Percentiles rank a stretch among this genome's conserved stretches.
phyloP scores from a whole-genome alignment of 257 asterid species.

The Nicotiana obtusifolia region DNA sequence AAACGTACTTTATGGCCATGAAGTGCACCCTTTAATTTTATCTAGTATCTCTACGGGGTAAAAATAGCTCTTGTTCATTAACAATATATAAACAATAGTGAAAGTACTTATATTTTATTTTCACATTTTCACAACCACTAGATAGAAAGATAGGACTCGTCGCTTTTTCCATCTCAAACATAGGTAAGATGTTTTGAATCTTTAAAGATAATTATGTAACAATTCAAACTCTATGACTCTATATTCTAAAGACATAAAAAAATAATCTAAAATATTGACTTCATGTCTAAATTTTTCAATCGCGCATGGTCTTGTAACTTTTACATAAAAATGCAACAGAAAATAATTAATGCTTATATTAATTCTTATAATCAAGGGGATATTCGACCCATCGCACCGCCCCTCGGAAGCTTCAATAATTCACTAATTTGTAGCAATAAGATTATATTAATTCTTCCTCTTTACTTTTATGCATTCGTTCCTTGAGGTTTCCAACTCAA shows the following conservation, averaged over 20 bases:
- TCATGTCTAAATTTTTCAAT: too few relatives aligned
- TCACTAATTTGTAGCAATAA: background rate
- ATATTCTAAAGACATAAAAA: background rate
- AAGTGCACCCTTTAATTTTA: background rate
- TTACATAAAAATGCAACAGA: too few relatives aligned
- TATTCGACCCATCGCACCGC: background rate
- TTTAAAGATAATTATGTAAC: background rate
- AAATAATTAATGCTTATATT: too few relatives aligned
- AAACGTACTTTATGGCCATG: background rate
- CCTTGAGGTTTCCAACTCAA: slow-evolving; percentile 4
- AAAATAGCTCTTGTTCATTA: background rate
- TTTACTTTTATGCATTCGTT: background rate
- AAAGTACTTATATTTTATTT: background rate
- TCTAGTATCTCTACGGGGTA: background rate
- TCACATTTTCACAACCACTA: background rate
- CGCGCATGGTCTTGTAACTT: background rate
- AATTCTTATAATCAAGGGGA: background rate
- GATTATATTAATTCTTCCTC: background rate
- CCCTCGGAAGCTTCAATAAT: background rate
- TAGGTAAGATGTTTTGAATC: background rate
- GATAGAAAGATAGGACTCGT: background rate
- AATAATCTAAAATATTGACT: too few relatives aligned
- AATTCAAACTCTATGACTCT: background rate
- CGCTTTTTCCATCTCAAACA: background rate
- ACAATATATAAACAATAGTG: background rate